Evolutionary conservation across 257 asterid genomes (phyloP), one percentile per base, ranked within the genome.

Genomic region (Sherardia arvensis): DNA sequence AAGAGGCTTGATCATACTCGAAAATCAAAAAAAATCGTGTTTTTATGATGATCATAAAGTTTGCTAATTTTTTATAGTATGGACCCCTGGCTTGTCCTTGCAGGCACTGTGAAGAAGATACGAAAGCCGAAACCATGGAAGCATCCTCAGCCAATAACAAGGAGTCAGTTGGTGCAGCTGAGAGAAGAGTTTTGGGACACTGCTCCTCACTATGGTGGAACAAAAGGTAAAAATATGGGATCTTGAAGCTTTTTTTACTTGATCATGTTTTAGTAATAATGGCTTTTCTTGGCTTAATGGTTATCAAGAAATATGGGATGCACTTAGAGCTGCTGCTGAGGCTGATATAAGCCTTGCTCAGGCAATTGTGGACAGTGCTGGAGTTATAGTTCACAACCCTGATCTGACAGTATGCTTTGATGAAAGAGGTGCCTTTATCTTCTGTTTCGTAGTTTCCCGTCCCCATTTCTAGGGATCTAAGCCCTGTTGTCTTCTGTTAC

Each of bases 121-220:
- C 73, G 85, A 71, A 88, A 82, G 81, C 96, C 96, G 27, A 86
- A 83, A 67, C 80, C 90, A 22, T 86, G 96, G 93, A 86, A 84
- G 67, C 96, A 88, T 75, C 95, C 95, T 36, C 93, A 88, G 72
- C 90, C 88, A 25, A 74, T 88, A 59, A 88, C 96, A n/a, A 81
- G 66, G 74, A 82, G 90, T 75, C 96, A 88, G 81, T 85, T 88
- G 33, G 69, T 84, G 69, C 96, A 86, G 68, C 78, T 86, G 34
- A 72, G 87, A 29, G 96, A 88, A 45, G 95, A 88, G 84, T 86
- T 88, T 58, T 88, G 95, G 96, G 95, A 88, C 74, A 86, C 96
- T 71, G 93, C 95, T 68, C 93, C 96, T 61, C 95, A 86, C 76
- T 78, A 88, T 72, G 96, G 96, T 62, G 96, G 96, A 27, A 75